These are phyloP conservation scores for Fusarium sp. DNA, from an alignment of 2,329 filamentous ascomycete species.

Conservation along the genomic window DNA sequence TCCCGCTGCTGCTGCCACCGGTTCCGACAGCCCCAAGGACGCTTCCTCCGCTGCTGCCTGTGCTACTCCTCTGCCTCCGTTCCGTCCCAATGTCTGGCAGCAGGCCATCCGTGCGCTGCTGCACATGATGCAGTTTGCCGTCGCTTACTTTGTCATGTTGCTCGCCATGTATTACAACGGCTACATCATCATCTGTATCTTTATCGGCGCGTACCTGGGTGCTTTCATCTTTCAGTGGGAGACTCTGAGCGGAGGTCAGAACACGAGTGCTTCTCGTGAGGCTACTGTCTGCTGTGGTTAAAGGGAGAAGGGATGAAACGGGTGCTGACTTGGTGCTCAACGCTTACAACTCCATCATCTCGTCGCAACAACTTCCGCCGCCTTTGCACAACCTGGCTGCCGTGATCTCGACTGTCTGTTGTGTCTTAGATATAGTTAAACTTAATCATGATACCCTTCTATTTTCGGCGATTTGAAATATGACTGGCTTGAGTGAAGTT, in stretches of 20 bases:
- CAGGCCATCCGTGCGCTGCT: slow-evolving; percentile 71
- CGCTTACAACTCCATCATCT: background rate
- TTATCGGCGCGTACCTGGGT: slow-evolving; percentile 77
- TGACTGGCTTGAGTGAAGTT: background rate
- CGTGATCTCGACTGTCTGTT: background rate
- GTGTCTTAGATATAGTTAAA: background rate
- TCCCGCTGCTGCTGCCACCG: slow-evolving; percentile 13
- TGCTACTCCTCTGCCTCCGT: slow-evolving; percentile 43
- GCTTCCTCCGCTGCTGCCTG: slow-evolving; percentile 18
- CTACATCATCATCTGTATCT: slow-evolving; percentile 82
- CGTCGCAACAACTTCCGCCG: background rate
- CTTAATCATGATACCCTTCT: slow-evolving; percentile 3
- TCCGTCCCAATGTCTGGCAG: slow-evolving; percentile 68
- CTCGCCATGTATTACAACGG: slow-evolving; percentile 64
- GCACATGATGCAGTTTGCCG: slow-evolving; percentile 74
- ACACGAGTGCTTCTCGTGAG: slow-evolving; percentile 50
- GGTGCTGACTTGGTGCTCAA: background rate
- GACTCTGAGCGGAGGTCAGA: slow-evolving; percentile 46
- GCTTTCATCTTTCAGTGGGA: slow-evolving; percentile 79
- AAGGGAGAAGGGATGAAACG: background rate
- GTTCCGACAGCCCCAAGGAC: slow-evolving; percentile 39
- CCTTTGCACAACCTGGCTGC: background rate
- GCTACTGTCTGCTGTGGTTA: slow-evolving; percentile 54
- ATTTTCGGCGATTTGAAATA: background rate
- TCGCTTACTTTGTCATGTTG: slow-evolving; percentile 83